Evolutionary conservation across 257 asterid species (phyloP).

Genomic region (Orobanche coerulescens): DNA sequence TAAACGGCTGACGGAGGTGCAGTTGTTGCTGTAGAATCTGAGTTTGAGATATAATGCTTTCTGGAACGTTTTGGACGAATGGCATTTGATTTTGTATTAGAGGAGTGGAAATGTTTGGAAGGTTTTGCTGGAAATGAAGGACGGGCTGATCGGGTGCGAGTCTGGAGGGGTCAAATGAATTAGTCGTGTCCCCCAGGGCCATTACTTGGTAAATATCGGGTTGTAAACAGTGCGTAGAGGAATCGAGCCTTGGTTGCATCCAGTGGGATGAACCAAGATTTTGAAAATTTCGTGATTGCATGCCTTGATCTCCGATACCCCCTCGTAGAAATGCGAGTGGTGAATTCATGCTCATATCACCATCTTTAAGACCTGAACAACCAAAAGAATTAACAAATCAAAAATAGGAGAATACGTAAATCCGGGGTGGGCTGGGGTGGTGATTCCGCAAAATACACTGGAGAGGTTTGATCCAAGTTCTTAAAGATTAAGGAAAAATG

Average conservation of each 20-base stretch:
- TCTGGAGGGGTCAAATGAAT: constrained; percentile 54
- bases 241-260: constrained; percentile 73
- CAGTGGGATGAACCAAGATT: constrained; percentile 53
- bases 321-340: constrained; percentile 73
- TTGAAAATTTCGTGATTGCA: constrained; percentile 61
- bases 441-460: too few species aligned
- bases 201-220: constrained; percentile 74
- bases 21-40: constrained; percentile 71
- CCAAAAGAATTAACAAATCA: neutral
- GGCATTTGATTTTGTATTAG: constrained; percentile 53
- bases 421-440: too few species aligned
- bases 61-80: constrained; percentile 52
- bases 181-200: constrained; percentile 52
- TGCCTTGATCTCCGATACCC: constrained; percentile 51
- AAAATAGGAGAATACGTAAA: too few species aligned
- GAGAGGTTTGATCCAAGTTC: too few species aligned
- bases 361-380: constrained; percentile 50
- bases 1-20: constrained; percentile 38
- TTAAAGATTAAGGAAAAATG: too few species aligned
- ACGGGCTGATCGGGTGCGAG: constrained; percentile 42
- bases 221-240: constrained; percentile 62
- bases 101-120: constrained; percentile 43
- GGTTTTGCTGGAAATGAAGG: constrained; percentile 57
- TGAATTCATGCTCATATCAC: constrained; percentile 51
- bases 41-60: constrained; percentile 56